Evolutionary conservation across 306 rosid species (phyloP).

Genomic region (Senna siamea): DNA sequence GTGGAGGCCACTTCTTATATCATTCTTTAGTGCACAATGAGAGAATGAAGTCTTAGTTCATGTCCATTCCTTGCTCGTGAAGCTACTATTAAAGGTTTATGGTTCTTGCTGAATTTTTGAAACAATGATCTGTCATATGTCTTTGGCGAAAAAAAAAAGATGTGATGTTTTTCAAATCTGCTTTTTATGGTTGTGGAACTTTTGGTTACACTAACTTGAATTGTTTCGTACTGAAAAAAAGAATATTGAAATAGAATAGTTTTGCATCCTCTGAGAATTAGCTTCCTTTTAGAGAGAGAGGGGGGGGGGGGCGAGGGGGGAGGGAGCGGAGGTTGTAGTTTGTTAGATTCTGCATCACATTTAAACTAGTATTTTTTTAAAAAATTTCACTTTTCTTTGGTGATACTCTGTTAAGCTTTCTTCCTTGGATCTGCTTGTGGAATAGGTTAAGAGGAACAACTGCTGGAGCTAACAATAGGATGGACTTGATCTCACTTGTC

Average conservation of each 20-base stretch:
- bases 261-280: slow-evolving; percentile 11
- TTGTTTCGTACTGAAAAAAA: slow-evolving; percentile 8
- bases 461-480: slow-evolving; percentile 83
- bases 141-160: slow-evolving; percentile 1
- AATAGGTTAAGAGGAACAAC: slow-evolving; percentile 82
- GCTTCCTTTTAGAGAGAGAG: slow-evolving; percentile 21
- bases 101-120: neutral
- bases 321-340: neutral
- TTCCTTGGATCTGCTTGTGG: slow-evolving; percentile 27
- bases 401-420: slow-evolving; percentile 14
- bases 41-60: neutral
- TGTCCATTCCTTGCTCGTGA: neutral
- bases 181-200: slow-evolving; percentile 21
- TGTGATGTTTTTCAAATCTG: neutral
- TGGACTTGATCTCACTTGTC: slow-evolving; percentile 92
- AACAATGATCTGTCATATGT: slow-evolving; percentile 10
- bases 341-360: neutral
- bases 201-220: slow-evolving; percentile 12
- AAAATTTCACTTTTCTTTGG: slow-evolving; percentile 12
- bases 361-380: neutral
- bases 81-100: slow-evolving; percentile 27
- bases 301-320: too few species aligned
- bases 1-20: neutral
- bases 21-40: neutral
- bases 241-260: slow-evolving; percentile 21